A percentile compares a stretch with the other conserved stretches of the same genome.
Conservation (phyloP, 1,139 yeast genomes). For the Scheffersomyces illinoinensis region DNA sequence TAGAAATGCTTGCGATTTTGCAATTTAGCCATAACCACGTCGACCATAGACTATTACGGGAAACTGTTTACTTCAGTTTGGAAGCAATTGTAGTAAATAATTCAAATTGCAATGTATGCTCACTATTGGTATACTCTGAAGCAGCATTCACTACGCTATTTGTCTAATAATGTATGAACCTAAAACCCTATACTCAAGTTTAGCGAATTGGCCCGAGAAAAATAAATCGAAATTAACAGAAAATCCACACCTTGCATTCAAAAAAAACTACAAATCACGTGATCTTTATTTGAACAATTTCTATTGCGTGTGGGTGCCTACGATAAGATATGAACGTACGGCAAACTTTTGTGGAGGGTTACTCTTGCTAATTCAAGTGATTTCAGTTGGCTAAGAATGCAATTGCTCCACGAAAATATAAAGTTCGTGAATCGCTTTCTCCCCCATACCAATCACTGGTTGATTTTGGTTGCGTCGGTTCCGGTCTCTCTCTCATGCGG, state of each 20-base stretch:
- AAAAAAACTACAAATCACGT: background rate
- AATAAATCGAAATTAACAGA: no score
- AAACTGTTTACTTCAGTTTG: background rate
- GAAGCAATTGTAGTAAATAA: background rate
- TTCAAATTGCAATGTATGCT: no score
- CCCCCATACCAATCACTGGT: constrained; percentile 31
- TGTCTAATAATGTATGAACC: no score
- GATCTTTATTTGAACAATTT: background rate
- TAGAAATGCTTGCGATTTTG: background rate
- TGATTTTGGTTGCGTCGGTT: constrained; percentile 23
- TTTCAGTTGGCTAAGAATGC: constrained; percentile 6
- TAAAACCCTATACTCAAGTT: no score
- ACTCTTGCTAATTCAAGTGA: background rate
- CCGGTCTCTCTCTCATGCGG: constrained; percentile 38
- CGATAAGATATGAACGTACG: background rate
- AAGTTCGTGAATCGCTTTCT: constrained; percentile 20
- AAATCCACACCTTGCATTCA: background rate
- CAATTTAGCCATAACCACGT: background rate
- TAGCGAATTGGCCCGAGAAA: no score
- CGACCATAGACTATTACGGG: background rate
- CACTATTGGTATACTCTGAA: background rate
- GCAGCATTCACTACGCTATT: background rate
- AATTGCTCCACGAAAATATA: constrained; percentile 15
- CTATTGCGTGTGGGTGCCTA: background rate
- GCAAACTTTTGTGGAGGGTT: background rate